phyloP scores from a whole-genome alignment of 2,329 filamentous ascomycete species.

The Scedosporium boydii region DNA sequence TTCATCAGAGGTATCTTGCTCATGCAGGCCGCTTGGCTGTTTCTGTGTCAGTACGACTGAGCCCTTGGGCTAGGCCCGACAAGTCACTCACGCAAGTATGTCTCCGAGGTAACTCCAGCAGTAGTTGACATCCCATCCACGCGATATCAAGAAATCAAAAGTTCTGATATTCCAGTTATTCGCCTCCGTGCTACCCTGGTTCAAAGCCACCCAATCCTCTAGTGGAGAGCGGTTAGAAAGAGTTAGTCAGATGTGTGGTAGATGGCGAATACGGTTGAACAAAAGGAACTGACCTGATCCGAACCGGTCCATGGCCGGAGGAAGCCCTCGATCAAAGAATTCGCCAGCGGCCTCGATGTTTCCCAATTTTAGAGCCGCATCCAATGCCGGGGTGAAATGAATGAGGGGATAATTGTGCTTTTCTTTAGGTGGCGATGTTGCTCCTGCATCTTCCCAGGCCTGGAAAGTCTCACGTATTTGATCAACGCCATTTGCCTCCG shows the following conservation, averaged over 20 bases:
- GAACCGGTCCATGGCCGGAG: neutral
- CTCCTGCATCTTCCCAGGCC: neutral
- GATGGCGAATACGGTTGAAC: neutral
- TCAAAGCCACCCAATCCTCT: neutral
- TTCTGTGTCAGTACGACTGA: too few species aligned
- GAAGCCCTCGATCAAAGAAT: neutral
- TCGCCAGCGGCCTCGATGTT: neutral
- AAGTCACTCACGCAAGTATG: neutral
- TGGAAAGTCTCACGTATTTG: neutral
- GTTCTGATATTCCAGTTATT: slow-evolving; percentile 1
- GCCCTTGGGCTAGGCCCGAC: neutral
- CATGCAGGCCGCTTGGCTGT: neutral
- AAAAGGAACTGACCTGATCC: neutral
- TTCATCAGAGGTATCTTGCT: neutral
- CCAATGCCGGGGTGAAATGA: neutral
- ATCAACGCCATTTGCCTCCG: neutral
- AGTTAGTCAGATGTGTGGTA: neutral
- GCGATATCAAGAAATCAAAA: neutral
- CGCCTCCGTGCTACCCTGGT: neutral
- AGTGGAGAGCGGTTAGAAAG: neutral
- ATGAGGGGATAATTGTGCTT: neutral
- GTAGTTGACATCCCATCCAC: slow-evolving; percentile 1
- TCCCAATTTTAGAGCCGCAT: neutral
- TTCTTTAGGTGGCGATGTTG: neutral
- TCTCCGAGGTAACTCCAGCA: neutral